Base-by-base conservation (phyloP, 768 basidiomycete species). In the Rhodosporidiobolus odoratus region DNA sequence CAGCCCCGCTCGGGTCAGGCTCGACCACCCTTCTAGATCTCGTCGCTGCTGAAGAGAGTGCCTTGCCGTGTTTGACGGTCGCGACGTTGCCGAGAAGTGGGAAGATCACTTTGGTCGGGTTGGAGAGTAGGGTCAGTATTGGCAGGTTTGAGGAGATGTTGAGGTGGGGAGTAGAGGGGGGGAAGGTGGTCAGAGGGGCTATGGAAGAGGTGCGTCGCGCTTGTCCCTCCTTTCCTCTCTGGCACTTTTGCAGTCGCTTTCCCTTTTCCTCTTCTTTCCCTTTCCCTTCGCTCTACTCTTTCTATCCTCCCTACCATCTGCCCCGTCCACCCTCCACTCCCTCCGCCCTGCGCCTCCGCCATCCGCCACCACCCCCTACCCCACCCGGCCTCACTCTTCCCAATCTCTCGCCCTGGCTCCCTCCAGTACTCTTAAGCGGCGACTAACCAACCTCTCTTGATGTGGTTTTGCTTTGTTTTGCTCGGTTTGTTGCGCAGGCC, bases 61-160 rank as follows among this genome's bases (percentile, higher is more conserved):
- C 93, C 73, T 82, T 93, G 10, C 96, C 96, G 1, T 85, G 89
- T 76, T 80, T 95, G 30, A 92, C 92, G 3, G 87, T 97, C 48
- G 96, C 92, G 0, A 84, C 90, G 37, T 87, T 97, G 84, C 93
- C 96, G 30, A 67, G 66, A 52, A 63, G 59, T 35, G 68, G 75
- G 86, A 88, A n/a, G 85, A 86, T 96, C 54, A 91, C 90, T 23
- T 83, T 98, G 43, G 89, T 92, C 71, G 89, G 88, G 60, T 89
- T 97, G 87, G 96, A 98, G 80, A 94, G 92, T 23, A 83, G 94
- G n/a, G 79, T 99, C 68, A 92, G 92, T 76, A 87, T 93, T 16
- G 92, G 93, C 76, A 84, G 92, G 62, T 96, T 98, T 75, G 90
- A 90, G 78, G 93, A 94, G 77, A 86, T 97, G 75, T 86, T 97